phyloP scores from a whole-genome alignment of 2,329 filamentous ascomycete genomes.

The Zopfia rhizophila region DNA sequence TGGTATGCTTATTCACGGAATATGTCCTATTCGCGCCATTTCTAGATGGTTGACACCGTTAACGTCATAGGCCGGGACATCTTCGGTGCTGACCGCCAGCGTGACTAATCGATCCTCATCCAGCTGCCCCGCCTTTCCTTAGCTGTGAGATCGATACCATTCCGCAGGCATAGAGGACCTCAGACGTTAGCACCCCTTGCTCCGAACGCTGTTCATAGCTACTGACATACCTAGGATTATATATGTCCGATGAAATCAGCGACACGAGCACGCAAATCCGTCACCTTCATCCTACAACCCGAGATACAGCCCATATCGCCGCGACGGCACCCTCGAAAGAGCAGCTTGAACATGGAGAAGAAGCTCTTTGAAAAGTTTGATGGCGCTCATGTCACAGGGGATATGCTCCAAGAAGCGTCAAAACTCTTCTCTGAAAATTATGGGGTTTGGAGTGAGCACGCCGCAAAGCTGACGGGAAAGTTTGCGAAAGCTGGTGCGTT shows the following conservation, averaged over 20 bases:
- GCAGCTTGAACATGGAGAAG: slow-evolving; percentile 32
- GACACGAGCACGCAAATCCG: slow-evolving; percentile 23
- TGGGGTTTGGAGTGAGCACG: slow-evolving; percentile 42
- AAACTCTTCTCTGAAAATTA: slow-evolving; percentile 49
- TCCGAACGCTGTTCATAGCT: too few relatives aligned
- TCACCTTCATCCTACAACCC: slow-evolving; percentile 27
- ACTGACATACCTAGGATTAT: too few relatives aligned
- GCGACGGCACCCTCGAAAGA: slow-evolving; percentile 18
- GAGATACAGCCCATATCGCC: slow-evolving; percentile 22
- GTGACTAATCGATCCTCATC: too few relatives aligned
- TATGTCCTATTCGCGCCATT: too few relatives aligned
- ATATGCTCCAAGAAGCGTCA: slow-evolving; percentile 50
- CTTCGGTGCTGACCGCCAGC: too few relatives aligned
- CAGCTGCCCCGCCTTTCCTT: too few relatives aligned
- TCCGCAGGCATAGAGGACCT: too few relatives aligned
- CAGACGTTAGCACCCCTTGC: too few relatives aligned
- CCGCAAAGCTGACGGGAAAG: slow-evolving; percentile 24
- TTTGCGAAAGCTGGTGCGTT: slow-evolving; percentile 32
- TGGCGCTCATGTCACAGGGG: slow-evolving; percentile 44
- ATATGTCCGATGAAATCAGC: slow-evolving; percentile 23
- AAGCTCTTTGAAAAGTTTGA: slow-evolving; percentile 39
- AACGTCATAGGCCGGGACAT: too few relatives aligned
- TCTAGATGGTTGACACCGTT: too few relatives aligned
- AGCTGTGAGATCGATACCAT: too few relatives aligned
- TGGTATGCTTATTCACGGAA: too few relatives aligned